Base-by-base conservation (phyloP, 2,329 filamentous ascomycete genomes). In the Myriosclerotinia duriaeana region DNA sequence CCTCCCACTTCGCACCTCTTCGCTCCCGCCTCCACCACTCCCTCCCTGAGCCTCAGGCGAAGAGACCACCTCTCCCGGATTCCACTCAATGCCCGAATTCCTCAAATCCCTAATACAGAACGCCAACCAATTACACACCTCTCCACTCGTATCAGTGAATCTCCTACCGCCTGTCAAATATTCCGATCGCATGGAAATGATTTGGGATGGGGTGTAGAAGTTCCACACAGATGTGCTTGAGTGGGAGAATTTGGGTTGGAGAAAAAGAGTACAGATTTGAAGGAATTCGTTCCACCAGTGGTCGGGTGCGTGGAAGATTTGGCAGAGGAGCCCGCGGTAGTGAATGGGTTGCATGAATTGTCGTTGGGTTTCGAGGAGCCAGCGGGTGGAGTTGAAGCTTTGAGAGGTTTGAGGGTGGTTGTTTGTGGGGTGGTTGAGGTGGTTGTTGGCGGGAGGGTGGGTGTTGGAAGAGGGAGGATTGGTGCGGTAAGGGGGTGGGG, bases 31-130 rank as follows among this genome's bases (percentile, higher is more conserved):
- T n/a, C 44, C 44, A 48, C 7, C 20, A 48, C 17, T 8, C 44
- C 44, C 36, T 1, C 14, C n/a, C 7, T 36, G 9, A 15, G 14
- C 2, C 3, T 4, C 36, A 15, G 1, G 17, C 38, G 12, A 17
- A 55, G 12, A 17, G 5, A 3, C 7, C 36, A 38, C 8, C 38
- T n/a, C 15, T 34, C 30, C 11, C 5, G 5, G 4, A 30, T n/a
- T 34, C 55, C 55, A 58, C 26, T 58, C 40, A 12, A 58, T n/a
- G 2, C 15, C 55, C 26, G 5, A 14, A 58, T 58, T 44, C 4
- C 55, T 58, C 22, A 58, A 46, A 15, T 58, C 55, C 11, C 40
- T 44, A 14, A 58, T 20, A 34, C 55, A 58, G 44, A 58, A 58
- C 1, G 22, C 55, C 26, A 58, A 34, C 40, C 55, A 58, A 26